A percentile compares a stretch with the other conserved stretches of the same genome.
These are phyloP conservation scores for Wallacemonas collosoma DNA, from an alignment of 208 protist species.

Conservation along the genomic window DNA sequence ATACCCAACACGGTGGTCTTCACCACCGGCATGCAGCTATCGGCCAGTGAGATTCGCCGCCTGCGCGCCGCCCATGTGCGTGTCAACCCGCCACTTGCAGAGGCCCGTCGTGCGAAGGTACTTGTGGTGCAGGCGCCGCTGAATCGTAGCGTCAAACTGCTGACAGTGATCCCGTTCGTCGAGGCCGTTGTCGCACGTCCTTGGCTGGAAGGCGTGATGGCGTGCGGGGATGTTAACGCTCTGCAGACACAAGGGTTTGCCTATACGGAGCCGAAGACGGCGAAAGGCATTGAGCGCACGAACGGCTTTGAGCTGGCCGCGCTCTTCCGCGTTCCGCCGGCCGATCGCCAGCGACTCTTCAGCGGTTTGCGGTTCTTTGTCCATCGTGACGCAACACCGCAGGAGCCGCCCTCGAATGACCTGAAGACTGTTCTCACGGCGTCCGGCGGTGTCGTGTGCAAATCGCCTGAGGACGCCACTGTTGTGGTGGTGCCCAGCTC, in stretches of 20 bases:
- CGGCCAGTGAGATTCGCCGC: conserved; percentile 21
- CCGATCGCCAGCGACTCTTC: conserved; percentile 52
- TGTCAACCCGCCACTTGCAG: conserved; percentile 50
- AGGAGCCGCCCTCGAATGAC: conserved; percentile 72
- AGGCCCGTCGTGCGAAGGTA: conserved; percentile 32
- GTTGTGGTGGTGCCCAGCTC: conserved; percentile 47
- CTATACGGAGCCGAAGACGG: conserved; percentile 38
- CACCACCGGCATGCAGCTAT: conserved; percentile 67
- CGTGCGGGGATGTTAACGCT: conserved; percentile 14
- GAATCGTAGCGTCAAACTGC: conserved; percentile 77
- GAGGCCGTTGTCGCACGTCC: conserved; percentile 38
- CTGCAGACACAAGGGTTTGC: conserved; percentile 24
- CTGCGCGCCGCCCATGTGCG: conserved; percentile 36
- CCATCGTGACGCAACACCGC: conserved; percentile 50
- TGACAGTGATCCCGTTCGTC: conserved; percentile 66
- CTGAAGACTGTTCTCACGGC: conserved; percentile 57
- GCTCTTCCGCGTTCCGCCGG: conserved; percentile 29
- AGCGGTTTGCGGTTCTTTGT: conserved; percentile 51
- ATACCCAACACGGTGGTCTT: conserved; percentile 35
- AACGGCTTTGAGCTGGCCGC: conserved; percentile 56
- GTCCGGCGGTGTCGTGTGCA: conserved; percentile 53
- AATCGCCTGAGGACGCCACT: conserved; percentile 26
- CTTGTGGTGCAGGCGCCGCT: conserved; percentile 60
- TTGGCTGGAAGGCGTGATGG: conserved; percentile 61
- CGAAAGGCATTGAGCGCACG: conserved; percentile 50